These are phyloP conservation scores for Aspergillus asperescens DNA, from an alignment of 495 filamentous ascomycete genomes.

Conservation along the genomic window DNA sequence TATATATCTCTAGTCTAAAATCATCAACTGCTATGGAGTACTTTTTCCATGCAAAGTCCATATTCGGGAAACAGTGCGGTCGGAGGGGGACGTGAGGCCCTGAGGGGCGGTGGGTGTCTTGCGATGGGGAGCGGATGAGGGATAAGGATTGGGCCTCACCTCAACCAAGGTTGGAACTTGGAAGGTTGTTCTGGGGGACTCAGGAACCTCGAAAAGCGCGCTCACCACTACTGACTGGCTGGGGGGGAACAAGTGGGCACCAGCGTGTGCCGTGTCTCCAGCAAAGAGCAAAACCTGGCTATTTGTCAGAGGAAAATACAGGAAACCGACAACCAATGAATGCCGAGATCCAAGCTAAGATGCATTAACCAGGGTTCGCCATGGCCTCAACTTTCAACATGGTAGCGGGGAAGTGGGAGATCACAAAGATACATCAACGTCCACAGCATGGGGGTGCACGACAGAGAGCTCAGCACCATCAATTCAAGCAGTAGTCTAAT, in stretches of 20 bases:
- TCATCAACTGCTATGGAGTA: constrained; percentile 1
- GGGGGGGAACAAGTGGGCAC: constrained; percentile 10
- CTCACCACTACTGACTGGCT: constrained; percentile 1
- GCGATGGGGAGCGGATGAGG: too few species aligned
- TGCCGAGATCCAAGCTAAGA: constrained; percentile 34
- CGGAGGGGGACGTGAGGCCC: not conserved
- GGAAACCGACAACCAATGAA: constrained; percentile 16
- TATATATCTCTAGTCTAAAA: too few species aligned
- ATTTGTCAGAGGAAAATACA: too few species aligned
- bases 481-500: too few species aligned
- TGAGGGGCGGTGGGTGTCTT: not conserved
- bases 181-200: not conserved
- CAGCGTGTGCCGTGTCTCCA: constrained; percentile 22
- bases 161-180: not conserved
- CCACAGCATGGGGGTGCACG: too few species aligned
- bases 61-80: constrained; percentile 18
- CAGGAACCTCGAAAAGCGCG: not conserved
- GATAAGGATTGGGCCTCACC: too few species aligned
- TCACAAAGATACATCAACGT: constrained; percentile 38
- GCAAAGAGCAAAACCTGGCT: constrained; percentile 12
- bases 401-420: constrained; percentile 37
- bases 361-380: constrained; percentile 38
- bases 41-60: constrained; percentile 13
- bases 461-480: too few species aligned
- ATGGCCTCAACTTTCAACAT: constrained; percentile 32